Evolutionary conservation across 2,329 filamentous ascomycete species (phyloP).

Genomic region (Paramyrothecium sp.): DNA sequence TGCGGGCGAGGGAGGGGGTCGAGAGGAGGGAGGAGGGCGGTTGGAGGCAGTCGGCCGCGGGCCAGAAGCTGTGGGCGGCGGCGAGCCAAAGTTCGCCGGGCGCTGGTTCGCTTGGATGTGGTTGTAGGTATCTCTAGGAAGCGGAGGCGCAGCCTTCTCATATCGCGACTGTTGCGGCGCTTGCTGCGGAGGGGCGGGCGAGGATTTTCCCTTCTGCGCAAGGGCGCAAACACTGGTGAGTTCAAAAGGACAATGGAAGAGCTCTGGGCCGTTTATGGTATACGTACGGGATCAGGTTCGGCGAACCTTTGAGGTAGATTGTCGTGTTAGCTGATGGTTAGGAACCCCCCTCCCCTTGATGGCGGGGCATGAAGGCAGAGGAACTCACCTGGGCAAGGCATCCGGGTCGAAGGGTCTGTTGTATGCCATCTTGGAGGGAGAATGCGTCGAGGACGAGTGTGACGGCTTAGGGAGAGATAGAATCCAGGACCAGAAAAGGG

Average conservation of each 20-base stretch:
- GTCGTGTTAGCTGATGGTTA: conserved; percentile 11
- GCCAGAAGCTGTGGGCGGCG: conserved; percentile 43
- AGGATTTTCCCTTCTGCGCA: background rate
- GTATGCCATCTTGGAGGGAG: conserved; percentile 74
- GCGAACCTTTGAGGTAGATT: conserved; percentile 55
- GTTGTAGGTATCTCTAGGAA: conserved; percentile 20
- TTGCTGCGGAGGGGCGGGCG: background rate
- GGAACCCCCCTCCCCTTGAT: too few relatives aligned
- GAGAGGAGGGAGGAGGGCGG: conserved; percentile 55
- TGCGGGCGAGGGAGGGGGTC: conserved; percentile 65
- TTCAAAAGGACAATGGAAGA: conserved; percentile 12
- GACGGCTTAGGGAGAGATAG: too few relatives aligned
- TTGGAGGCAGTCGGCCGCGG: conserved; percentile 42
- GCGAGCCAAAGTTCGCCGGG: conserved; percentile 43
- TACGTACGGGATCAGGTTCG: conserved; percentile 67
- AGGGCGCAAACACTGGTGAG: background rate
- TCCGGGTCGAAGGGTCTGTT: conserved; percentile 92
- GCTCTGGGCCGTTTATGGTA: conserved; percentile 35
- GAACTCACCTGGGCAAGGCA: conserved; percentile 80
- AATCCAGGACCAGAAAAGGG: too few relatives aligned
- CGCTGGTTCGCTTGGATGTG: conserved; percentile 24
- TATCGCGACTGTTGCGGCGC: conserved; percentile 36
- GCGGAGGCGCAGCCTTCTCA: conserved; percentile 44
- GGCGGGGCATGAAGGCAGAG: too few relatives aligned
- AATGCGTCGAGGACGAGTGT: background rate